Evolutionary conservation across 306 rosid genomes (phyloP), one percentile per base, ranked within the genome.

Genomic region (Morella rubra): DNA sequence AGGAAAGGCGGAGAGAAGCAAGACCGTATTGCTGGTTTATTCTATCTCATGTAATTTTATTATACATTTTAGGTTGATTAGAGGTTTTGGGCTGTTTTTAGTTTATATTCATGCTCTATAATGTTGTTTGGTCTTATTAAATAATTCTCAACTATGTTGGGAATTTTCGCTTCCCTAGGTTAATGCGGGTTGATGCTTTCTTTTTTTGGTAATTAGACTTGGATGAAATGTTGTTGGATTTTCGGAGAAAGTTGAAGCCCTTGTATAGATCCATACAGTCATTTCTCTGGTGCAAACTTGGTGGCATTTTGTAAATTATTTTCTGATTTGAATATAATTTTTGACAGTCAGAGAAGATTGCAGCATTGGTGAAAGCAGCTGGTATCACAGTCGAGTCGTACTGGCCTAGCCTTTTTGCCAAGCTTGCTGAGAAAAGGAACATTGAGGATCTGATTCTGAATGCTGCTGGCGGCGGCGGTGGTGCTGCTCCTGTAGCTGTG

Each of bases 391-490:
- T 86, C 8, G 98, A 93, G 69, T 81, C 97, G 0, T 91, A 80
- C 85, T 91, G 97, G 98, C 93, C 93, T 0, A 70, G 87, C 69
- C 77, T 93, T 0, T 90, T 90, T 71, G 96, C 92, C 0, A 91
- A 82, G 79, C 90, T 93, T 59, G 91, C 93, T 0, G 92, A 88
- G 82, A 90, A 78, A 71, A 88, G 70, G 77, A 79, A 81, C 84
- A 69, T 91, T 0, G 98, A 74, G 2, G 97, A 91, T 12, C 90
- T 93, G 15, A 65, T 88, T 42, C 45, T 84, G 71, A 91, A 90
- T 77, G 85, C 85, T 54, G 88, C 91, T 0, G 89, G 85, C 2
- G 87, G 90, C n/a, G 86, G 84, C 27, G 88, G 71, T 50, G 87
- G 80, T n/a, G 87, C 89, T 18, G 83, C 87, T 0, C 82, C 73